Evolutionary conservation across 2,329 filamentous ascomycete species (phyloP).

Genomic region (Alternaria sp.): DNA sequence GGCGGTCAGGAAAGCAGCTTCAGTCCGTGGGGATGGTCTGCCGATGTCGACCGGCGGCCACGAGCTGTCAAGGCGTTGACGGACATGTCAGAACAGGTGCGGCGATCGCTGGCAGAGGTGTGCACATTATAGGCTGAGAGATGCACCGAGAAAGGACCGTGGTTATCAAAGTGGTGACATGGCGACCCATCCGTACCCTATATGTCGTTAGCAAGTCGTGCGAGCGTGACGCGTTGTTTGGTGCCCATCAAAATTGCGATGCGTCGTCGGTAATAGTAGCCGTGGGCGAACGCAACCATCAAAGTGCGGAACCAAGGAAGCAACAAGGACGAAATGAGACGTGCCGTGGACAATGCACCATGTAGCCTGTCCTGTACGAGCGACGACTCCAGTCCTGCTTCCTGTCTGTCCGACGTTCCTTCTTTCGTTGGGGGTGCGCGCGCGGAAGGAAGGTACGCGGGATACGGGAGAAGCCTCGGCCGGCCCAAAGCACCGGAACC

Average conservation of each 20-base stretch:
- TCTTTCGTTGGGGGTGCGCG: not conserved
- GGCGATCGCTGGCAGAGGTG: slow-evolving; percentile 4
- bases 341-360: not conserved
- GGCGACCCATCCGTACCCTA: slow-evolving; percentile 1
- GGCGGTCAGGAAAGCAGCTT: slow-evolving; percentile 6
- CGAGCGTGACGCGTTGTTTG: slow-evolving; percentile 13
- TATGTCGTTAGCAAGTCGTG: slow-evolving; percentile 14
- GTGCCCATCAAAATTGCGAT: slow-evolving; percentile 7
- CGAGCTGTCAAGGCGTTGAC: slow-evolving; percentile 4
- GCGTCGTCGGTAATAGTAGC: not conserved
- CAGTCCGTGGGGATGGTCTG: slow-evolving; percentile 15
- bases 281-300: not conserved
- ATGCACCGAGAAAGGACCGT: slow-evolving; percentile 19
- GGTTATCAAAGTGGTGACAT: not conserved
- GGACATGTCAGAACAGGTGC: slow-evolving; percentile 9
- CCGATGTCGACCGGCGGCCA: slow-evolving; percentile 23
- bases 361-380: not conserved
- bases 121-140: slow-evolving; percentile 6
- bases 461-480: slow-evolving; percentile 24
- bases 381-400: not conserved
- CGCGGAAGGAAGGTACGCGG: slow-evolving; percentile 14
- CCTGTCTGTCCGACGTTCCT: slow-evolving; percentile 1
- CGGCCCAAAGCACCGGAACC: slow-evolving; percentile 20
- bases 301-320: not conserved
- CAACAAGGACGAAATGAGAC: no score